Evolutionary conservation across 352 stramenopile species (phyloP).

Genomic region (Phytophthora foliorum): DNA sequence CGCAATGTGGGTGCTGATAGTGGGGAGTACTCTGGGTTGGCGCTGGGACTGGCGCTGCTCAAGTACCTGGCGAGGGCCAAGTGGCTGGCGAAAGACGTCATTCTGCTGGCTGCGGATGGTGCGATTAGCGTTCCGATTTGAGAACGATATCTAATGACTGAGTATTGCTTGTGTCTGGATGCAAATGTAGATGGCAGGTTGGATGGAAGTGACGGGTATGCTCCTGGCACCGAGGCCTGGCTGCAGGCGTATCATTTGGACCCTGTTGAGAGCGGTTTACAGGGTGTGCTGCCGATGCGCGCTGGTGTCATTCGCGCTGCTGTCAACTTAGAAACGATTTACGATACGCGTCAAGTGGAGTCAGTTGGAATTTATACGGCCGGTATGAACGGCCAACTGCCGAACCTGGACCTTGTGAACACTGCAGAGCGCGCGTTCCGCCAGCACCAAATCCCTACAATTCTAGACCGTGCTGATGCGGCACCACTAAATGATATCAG

Average conservation of each 20-base stretch:
- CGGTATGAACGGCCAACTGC: constrained; percentile 86
- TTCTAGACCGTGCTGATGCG: constrained; percentile 56
- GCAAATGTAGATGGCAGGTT: constrained; percentile 59
- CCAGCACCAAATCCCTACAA: constrained; percentile 54
- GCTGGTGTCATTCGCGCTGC: constrained; percentile 83
- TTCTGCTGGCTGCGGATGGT: constrained; percentile 83
- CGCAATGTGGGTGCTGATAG: constrained; percentile 57
- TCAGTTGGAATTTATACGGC: constrained; percentile 69
- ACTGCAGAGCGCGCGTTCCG: constrained; percentile 64
- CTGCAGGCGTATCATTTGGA: constrained; percentile 78
- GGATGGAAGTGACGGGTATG: constrained; percentile 70
- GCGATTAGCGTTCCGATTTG: background rate
- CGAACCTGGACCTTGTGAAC: constrained; percentile 91
- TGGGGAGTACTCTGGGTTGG: constrained; percentile 61
- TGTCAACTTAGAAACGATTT: constrained; percentile 74
- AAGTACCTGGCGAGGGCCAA: constrained; percentile 66
- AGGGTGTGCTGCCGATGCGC: constrained; percentile 62
- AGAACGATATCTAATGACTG: background rate
- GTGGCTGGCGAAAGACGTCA: constrained; percentile 88
- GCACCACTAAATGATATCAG: background rate
- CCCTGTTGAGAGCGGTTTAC: constrained; percentile 32
- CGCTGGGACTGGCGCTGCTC: constrained; percentile 68
- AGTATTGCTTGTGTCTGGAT: background rate
- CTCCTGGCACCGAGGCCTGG: constrained; percentile 76
- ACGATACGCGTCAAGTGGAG: constrained; percentile 31